Evolutionary conservation across 331 rosid genomes (phyloP).

Genomic region (Pyrus hybrid): DNA sequence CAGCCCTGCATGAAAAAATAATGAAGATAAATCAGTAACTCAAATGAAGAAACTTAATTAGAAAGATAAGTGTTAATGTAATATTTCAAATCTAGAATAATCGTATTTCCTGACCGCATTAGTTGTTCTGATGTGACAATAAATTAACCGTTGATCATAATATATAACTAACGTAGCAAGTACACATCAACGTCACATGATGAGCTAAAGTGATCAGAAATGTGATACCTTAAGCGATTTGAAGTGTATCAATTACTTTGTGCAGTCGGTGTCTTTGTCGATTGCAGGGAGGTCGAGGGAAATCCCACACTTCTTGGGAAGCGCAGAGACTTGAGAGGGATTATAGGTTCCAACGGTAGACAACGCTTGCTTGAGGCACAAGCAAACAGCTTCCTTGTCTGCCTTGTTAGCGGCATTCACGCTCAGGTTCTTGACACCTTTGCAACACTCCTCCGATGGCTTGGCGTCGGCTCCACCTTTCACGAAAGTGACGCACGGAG

Average conservation of each 20-base stretch:
- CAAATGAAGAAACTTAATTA: no score
- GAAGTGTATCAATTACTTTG: conserved; percentile 1
- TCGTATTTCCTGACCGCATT: no score
- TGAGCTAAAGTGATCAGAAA: neutral
- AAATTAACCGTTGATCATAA: neutral
- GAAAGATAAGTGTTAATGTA: no score
- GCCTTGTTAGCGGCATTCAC: neutral
- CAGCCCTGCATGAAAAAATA: neutral
- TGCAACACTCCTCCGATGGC: conserved; percentile 15
- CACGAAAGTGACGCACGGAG: conserved; percentile 5
- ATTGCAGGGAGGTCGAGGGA: conserved; percentile 13
- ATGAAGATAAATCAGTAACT: neutral
- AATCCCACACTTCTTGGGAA: conserved; percentile 15
- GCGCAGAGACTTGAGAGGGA: neutral
- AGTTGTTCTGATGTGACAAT: neutral
- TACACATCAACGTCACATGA: no score
- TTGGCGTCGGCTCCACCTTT: neutral
- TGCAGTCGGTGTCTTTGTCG: conserved; percentile 1
- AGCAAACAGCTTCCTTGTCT: conserved; percentile 6
- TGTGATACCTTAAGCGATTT: neutral
- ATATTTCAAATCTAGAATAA: no score
- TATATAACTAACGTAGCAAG: neutral
- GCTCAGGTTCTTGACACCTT: conserved; percentile 3
- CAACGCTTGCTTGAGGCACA: conserved; percentile 4
- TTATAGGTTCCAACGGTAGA: neutral